Evolutionary conservation across 768 basidiomycete genomes (phyloP).

Genomic region (Phanerochaete carnosa): DNA sequence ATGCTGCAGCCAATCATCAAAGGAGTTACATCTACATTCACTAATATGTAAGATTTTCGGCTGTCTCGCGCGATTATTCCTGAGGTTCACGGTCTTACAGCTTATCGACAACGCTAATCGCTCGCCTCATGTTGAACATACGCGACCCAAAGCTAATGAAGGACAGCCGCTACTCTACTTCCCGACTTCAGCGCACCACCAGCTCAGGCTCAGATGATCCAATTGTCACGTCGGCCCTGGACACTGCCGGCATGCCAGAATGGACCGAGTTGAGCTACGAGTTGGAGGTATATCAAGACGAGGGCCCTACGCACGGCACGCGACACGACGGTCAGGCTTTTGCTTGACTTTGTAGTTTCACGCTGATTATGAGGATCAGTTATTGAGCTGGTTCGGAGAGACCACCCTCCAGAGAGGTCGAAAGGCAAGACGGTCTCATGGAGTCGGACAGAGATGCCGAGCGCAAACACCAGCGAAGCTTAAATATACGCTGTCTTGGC

Average conservation of each 20-base stretch:
- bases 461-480: not conserved
- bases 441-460: not conserved
- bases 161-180: not conserved
- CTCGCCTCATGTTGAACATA: conserved; percentile 13
- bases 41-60: conserved; percentile 4
- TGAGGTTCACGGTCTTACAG: not conserved
- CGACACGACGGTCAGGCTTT: too few relatives aligned
- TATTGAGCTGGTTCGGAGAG: not conserved
- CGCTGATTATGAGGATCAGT: not conserved
- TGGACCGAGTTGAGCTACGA: not conserved
- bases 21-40: not conserved
- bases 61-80: not conserved
- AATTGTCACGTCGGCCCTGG: not conserved
- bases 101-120: conserved; percentile 6
- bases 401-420: not conserved
- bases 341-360: too few relatives aligned
- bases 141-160: conserved; percentile 1
- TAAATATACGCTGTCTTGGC: too few relatives aligned
- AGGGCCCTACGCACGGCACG: not conserved
- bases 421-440: not conserved
- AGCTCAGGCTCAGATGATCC: not conserved
- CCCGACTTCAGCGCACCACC: not conserved
- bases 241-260: not conserved
- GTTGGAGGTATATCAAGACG: not conserved
- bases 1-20: conserved; percentile 1